A percentile compares a stretch with the other conserved stretches of the same genome.
Conservation (phyloP, 73 alveolate genomes). For the Durusdinium trenchii region DNA sequence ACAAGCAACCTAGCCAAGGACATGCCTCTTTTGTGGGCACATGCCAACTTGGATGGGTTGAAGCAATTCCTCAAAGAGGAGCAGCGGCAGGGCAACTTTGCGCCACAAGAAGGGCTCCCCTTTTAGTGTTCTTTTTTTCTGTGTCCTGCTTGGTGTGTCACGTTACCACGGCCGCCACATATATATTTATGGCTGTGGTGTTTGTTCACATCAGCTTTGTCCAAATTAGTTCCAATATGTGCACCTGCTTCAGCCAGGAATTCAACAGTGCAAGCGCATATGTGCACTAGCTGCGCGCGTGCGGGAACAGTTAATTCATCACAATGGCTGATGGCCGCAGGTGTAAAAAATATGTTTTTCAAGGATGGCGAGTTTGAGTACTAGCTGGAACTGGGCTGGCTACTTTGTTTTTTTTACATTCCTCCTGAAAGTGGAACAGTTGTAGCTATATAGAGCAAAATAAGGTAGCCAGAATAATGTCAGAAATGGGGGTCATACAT, state of each 20-base stretch:
- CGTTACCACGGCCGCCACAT: not conserved
- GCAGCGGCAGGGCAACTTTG: not conserved
- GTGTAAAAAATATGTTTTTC: no score
- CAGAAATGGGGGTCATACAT: not conserved
- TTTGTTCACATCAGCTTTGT: not conserved
- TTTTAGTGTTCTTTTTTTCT: no score
- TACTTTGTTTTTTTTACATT: not conserved
- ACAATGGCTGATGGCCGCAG: not conserved
- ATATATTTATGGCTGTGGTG: no score
- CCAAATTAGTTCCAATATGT: not conserved
- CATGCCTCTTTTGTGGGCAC: not conserved
- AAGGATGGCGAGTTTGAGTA: not conserved
- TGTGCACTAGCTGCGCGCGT: not conserved
- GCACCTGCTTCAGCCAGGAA: not conserved
- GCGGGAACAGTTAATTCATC: no score
- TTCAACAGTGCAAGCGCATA: not conserved
- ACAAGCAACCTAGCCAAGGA: no score
- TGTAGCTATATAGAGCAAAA: not conserved
- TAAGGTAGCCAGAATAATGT: not conserved
- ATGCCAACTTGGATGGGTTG: not conserved
- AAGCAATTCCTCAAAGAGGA: conserved; percentile 22
- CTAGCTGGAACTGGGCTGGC: not conserved
- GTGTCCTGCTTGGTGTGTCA: not conserved
- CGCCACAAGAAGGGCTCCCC: not conserved
- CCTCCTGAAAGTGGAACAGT: not conserved